Evolutionary conservation across 768 basidiomycete species (phyloP).

Genomic region (Mycena floridula): DNA sequence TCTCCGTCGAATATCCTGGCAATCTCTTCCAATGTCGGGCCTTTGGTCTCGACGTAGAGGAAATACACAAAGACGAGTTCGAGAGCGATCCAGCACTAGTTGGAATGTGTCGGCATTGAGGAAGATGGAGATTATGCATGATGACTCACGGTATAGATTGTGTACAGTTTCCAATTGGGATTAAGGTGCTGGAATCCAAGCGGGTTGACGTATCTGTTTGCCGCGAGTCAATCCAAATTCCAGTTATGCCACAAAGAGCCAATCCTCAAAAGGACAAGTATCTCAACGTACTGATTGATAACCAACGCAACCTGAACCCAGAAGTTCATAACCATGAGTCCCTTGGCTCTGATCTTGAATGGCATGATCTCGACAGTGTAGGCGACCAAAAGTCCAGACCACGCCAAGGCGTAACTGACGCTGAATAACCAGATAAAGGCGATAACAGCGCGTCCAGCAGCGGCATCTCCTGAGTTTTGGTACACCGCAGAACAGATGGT

Average conservation of each 20-base stretch:
- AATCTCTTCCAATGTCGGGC: conserved; percentile 48
- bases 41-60: conserved; percentile 44
- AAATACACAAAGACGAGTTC: conserved; percentile 41
- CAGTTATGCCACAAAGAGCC: too few species aligned
- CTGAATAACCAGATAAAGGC: conserved; percentile 56
- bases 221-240: conserved; percentile 5
- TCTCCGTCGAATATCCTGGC: conserved; percentile 51
- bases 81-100: conserved; percentile 40
- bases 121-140: not conserved
- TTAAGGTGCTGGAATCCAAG: conserved; percentile 40
- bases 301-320: conserved; percentile 50
- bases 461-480: conserved; percentile 18
- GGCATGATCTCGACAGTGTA: conserved; percentile 61
- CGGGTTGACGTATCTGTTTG: conserved; percentile 31
- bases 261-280: too few species aligned
- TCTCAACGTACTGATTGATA: conserved; percentile 52
- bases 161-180: conserved; percentile 47
- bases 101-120: conserved; percentile 21
- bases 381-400: conserved; percentile 24
- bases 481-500: conserved; percentile 37
- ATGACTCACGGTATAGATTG: conserved; percentile 13
- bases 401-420: conserved; percentile 40
- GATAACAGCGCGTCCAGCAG: conserved; percentile 43
- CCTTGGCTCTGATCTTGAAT: conserved; percentile 52
- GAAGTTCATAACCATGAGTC: conserved; percentile 51